Base-by-base conservation (phyloP, 1,139 yeast genomes). In the Saccharomyces hybrid region DNA sequence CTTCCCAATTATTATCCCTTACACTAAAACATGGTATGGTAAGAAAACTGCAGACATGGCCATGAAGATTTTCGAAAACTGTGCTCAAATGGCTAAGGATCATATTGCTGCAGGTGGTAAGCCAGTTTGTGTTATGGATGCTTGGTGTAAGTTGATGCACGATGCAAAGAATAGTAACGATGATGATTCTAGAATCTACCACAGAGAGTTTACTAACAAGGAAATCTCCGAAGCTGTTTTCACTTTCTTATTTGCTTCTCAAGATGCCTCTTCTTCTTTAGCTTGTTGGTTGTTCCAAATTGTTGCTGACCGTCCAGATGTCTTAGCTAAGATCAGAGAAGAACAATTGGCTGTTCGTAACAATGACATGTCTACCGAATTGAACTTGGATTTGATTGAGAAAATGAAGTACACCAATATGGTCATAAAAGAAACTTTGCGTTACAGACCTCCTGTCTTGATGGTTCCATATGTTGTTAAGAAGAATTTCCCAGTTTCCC, bases 201-300 rank as follows among this genome's bases (percentile, higher is more conserved):
- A 89, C 61, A 84, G 98, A 70, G 93, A 87, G 61, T 93, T 93
- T 75, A 74, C 93, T 59, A 84, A 91, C 75, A 85, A 79, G 71
- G 99, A 93, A 73, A 91, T 93, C 64, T 88, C 96, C 34, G 98
- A 93, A 76, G 96, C 96, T 54, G 82, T 93, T 61, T 93, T 93
- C 78, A 93, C 99, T 23, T 93, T 93, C 72, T 78, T 93, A 71
- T 93, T 93, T 72, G 99, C 99, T 28, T 87, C 96, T 8, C 99
- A 93, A 75, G 99, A 93, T 73, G 99, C 99, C 32, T 87, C 97
- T 6, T 89, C 97, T 2, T 88, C 96, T n/a, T 84, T 95, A 64
- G 95, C 96, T 60, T 91, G 98, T 72, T 93, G 99, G 99, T 79
- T 93, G 68, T 93, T 91, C 82, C 99, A 93, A 77, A 81, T 89